Conservation (phyloP, 306 rosid genomes). For the Vachellia pachyceras region DNA sequence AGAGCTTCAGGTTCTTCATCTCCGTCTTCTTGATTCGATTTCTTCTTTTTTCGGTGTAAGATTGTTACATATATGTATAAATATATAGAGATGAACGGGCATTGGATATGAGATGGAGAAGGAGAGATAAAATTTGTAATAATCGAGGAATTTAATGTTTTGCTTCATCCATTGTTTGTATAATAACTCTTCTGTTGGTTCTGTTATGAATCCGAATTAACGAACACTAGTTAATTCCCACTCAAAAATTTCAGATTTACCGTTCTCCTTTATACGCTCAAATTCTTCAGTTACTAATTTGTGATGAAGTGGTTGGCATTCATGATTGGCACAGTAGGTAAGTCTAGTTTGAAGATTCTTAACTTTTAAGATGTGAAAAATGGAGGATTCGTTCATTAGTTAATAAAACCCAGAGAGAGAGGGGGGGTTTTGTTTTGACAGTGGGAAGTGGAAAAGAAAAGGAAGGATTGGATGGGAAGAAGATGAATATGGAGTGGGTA, state of each 20-base stretch:
- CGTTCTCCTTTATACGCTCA: background rate
- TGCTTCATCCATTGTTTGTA: slow-evolving; percentile 51
- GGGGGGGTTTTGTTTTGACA: background rate
- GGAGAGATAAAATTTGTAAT: slow-evolving; percentile 52
- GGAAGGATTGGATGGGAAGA: background rate
- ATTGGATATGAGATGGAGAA: slow-evolving; percentile 42
- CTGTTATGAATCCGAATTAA: background rate
- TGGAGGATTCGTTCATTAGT: background rate
- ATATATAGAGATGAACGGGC: slow-evolving; percentile 40
- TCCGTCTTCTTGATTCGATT: slow-evolving; percentile 32
- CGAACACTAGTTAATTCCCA: background rate
- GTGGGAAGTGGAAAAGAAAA: background rate
- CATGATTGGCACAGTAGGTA: background rate
- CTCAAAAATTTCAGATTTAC: background rate
- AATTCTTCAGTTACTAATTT: slow-evolving; percentile 40
- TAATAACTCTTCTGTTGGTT: slow-evolving; percentile 1
- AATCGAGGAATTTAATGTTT: slow-evolving; percentile 42
- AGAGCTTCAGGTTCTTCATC: slow-evolving; percentile 74
- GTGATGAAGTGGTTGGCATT: background rate
- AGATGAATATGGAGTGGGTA: slow-evolving; percentile 49
- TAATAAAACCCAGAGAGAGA: background rate
- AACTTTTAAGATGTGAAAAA: background rate
- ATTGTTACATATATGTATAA: slow-evolving; percentile 39
- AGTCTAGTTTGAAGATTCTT: background rate
- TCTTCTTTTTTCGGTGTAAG: slow-evolving; percentile 34